Conservation (phyloP, 2,329 filamentous ascomycete genomes). For the Cercospora sp. region DNA sequence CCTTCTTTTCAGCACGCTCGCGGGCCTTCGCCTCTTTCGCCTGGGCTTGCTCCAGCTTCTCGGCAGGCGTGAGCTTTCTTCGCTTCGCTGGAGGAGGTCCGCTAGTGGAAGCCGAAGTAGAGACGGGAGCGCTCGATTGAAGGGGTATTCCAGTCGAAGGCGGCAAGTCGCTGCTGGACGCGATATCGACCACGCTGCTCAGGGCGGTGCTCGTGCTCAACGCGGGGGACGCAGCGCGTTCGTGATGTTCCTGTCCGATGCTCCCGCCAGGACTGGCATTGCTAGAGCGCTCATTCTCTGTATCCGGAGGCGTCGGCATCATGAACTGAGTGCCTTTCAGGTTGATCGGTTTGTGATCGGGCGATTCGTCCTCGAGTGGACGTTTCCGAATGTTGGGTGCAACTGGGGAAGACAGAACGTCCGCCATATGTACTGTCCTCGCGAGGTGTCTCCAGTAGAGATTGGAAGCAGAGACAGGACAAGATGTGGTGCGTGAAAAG, state of each 20-base stretch:
- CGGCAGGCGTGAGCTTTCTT: slow-evolving; percentile 46
- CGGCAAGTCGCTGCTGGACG: slow-evolving; percentile 20
- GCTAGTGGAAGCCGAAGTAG: slow-evolving; percentile 16
- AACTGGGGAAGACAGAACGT: slow-evolving; percentile 35
- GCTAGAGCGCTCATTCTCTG: slow-evolving; percentile 34
- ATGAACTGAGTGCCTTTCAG: slow-evolving; percentile 39
- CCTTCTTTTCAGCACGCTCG: slow-evolving; percentile 38
- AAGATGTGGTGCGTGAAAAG: not conserved
- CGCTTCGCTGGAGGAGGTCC: slow-evolving; percentile 43
- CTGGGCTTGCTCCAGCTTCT: slow-evolving; percentile 41
- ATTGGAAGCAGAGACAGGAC: not conserved
- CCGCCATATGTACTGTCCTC: slow-evolving; percentile 31
- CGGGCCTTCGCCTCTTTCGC: slow-evolving; percentile 31
- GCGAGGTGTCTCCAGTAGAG: not conserved
- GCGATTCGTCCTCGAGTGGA: slow-evolving; percentile 29
- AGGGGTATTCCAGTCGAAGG: slow-evolving; percentile 17
- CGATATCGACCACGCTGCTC: slow-evolving; percentile 36
- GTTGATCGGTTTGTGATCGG: slow-evolving; percentile 36
- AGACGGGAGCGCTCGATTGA: slow-evolving; percentile 7
- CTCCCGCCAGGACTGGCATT: slow-evolving; percentile 32
- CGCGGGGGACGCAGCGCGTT: slow-evolving; percentile 36
- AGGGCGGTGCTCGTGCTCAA: slow-evolving; percentile 36
- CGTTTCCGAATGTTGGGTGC: slow-evolving; percentile 34
- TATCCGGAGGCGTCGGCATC: slow-evolving; percentile 39
- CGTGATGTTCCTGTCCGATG: slow-evolving; percentile 14